Evolutionary conservation across 2,329 filamentous ascomycete genomes (phyloP).

Genomic region (Rasamsonia emersonii): DNA sequence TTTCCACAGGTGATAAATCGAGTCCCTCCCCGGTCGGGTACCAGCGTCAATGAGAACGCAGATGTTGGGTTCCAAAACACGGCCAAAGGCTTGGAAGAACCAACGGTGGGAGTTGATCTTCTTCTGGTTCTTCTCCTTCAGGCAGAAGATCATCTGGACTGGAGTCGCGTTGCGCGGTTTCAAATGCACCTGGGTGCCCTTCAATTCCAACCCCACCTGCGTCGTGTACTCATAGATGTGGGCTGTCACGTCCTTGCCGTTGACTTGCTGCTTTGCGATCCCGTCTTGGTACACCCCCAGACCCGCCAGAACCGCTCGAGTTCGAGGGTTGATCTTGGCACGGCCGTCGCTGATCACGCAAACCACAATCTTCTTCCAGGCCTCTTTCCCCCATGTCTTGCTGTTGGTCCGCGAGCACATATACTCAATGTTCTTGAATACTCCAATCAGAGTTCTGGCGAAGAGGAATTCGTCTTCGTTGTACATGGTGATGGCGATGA

Average conservation of each 20-base stretch:
- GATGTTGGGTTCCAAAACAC: slow-evolving; percentile 87
- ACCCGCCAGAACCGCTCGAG: slow-evolving; percentile 78
- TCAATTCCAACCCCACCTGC: slow-evolving; percentile 66
- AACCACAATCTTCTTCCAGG: slow-evolving; percentile 99
- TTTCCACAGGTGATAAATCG: slow-evolving; percentile 97
- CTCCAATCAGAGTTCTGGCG: slow-evolving; percentile 88
- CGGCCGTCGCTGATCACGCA: slow-evolving; percentile 95
- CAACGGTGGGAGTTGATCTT: slow-evolving; percentile 99
- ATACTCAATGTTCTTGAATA: slow-evolving; percentile 98
- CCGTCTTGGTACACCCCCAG: slow-evolving; percentile 97
- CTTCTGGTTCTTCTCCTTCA: slow-evolving; percentile 99
- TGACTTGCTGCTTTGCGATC: slow-evolving; percentile 97
- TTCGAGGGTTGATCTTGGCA: slow-evolving; percentile 91
- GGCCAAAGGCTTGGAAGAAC: slow-evolving; percentile 97
- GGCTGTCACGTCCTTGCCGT: slow-evolving; percentile 88
- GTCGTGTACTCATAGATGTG: slow-evolving; percentile 80
- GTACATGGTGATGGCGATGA: slow-evolving; percentile 98
- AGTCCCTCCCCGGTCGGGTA: slow-evolving; percentile 86
- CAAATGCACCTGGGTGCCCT: slow-evolving; percentile 78
- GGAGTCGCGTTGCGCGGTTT: slow-evolving; percentile 76
- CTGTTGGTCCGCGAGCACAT: slow-evolving; percentile 91
- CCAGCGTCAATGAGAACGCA: slow-evolving; percentile 94
- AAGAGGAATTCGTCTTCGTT: slow-evolving; percentile 97
- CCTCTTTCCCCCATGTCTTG: slow-evolving; percentile 96
- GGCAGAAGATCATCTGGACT: slow-evolving; percentile 92